Evolutionary conservation across 2,329 filamentous ascomycete species (phyloP), one percentile per base, ranked within the genome.

Genomic region (Diaporthe sp.): DNA sequence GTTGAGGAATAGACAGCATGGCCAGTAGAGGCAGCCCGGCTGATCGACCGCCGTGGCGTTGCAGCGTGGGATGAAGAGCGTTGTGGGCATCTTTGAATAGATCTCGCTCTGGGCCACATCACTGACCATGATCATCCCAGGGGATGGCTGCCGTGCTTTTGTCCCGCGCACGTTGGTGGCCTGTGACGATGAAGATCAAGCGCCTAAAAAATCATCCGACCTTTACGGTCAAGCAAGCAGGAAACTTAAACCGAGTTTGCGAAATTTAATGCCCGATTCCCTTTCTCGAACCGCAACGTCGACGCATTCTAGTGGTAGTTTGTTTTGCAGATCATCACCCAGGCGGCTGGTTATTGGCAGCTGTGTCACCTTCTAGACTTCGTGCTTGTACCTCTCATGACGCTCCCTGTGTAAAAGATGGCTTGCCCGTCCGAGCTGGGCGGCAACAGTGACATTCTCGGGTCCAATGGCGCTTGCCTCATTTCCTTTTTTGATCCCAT

Each of bases 281-380:
- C 64, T 54, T 54, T 54, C 22, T 40, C 64, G 15, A 68, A 68
- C 33, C 64, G 64, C 64, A 68, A 68, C 64, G 64, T 68, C 64
- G 64, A 22, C 22, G 64, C 64, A 54, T 55, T 17, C 57, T 64
- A 72, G 57, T 72, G 70, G 70, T 67, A 55, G 25, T 66, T 33
- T 73, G 71, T 69, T 68, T 73, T 54, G 61, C 42, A 52, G 64
- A 73, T 73, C 71, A 54, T 69, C 67, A 54, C 28, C 38, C 42
- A 52, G 38, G 71, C 60, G 71, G 60, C 30, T 60, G 61, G 42
- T 57, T 58, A 57, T 54, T 68, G 61, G 71, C 28, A 55, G 42
- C 42, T 60, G 71, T 73, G 71, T 69, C 33, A 57, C 71, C 71
- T 73, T 67, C 71, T 68, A 73, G 71, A 67, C 50, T 50, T 40